Base-by-base conservation (phyloP, 495 filamentous ascomycete species). In the Hypoxylon crocopeplum region DNA sequence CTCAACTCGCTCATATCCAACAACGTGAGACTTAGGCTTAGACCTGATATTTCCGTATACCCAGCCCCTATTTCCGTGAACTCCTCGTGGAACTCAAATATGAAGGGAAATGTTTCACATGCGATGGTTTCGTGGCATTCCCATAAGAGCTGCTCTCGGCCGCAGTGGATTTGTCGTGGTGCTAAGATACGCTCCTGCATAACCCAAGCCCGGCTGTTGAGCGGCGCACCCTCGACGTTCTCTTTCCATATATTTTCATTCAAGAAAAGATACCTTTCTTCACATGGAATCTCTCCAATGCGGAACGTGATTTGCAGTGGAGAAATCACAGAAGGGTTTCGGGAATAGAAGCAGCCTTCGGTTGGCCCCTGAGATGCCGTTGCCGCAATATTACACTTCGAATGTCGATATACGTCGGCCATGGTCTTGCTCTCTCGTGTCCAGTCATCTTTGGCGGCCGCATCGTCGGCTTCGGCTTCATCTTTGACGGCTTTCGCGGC, bases 121-220 rank as follows among this genome's bases (percentile, higher is more conserved):
- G 58, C 55, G 1, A 47, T 24, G 10, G 40, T 25, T 39, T 66
- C 17, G 3, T 17, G 11, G 44, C 69, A 73, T 41, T 68, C 67
- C 67, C 67, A 73, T 2, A 64, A 59, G 8, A 72, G n/a, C 39
- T 70, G 62, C n/a, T 62, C 11, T 8, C 38, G 15, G 7, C 59
- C 46, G 27, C 59, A 72, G 34, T 66, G 45, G 2, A 74, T 48
- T 8, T 47, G 56, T 19, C 71, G 50, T 17, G 67, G 62, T n/a
- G 67, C 46, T 15, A 74, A 47, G 17, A 59, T 21, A 12, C 69
- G 59, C 52, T 74, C 71, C 22, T 74, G 71, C 13, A 64, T 36
- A 8, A 66, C 68, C 71, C 71, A 74, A 0, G 53, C 64, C 13
- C 71, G 64, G 11, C 25, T 10, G n/a, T 52, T 50, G 10, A 73